These are phyloP conservation scores for Scleromitrula shiraiana DNA, from an alignment of 2,329 filamentous ascomycete species.

Conservation along the genomic window DNA sequence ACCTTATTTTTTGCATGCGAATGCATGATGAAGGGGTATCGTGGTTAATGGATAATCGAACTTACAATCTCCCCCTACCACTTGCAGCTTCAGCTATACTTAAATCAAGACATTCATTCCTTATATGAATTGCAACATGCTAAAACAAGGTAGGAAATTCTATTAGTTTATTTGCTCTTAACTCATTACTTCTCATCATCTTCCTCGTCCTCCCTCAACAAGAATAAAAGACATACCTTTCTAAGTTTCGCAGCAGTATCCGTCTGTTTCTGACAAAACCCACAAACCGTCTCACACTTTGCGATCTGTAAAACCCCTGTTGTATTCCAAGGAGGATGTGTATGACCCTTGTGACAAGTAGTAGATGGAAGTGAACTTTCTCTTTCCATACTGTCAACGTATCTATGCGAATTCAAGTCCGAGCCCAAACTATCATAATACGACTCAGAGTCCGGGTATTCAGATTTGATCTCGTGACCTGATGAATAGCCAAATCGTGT, in stretches of 20 bases:
- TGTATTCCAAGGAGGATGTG: constrained; percentile 25
- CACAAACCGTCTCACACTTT: constrained; percentile 26
- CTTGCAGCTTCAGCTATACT: constrained; percentile 25
- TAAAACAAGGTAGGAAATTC: no score
- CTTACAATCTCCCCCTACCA: constrained; percentile 24
- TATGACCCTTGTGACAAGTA: constrained; percentile 25
- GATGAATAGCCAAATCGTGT: no score
- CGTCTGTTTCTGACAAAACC: constrained; percentile 27
- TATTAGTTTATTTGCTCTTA: no score
- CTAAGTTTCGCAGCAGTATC: constrained; percentile 26
- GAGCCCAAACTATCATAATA: no score
- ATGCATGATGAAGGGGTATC: not conserved
- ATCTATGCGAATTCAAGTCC: no score
- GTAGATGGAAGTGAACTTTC: constrained; percentile 17
- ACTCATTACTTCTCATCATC: constrained; percentile 10
- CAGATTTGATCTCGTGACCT: not conserved
- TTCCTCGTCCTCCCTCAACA: not conserved
- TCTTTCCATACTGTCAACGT: no score
- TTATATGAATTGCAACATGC: constrained; percentile 28
- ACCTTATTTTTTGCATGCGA: not conserved
- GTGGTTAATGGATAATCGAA: not conserved
- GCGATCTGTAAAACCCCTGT: constrained; percentile 23
- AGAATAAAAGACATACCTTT: constrained; percentile 16
- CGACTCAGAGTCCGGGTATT: no score
- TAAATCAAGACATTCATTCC: constrained; percentile 24